Conservation (phyloP, 257 asterid genomes). For the Hygrophila difformis region DNA sequence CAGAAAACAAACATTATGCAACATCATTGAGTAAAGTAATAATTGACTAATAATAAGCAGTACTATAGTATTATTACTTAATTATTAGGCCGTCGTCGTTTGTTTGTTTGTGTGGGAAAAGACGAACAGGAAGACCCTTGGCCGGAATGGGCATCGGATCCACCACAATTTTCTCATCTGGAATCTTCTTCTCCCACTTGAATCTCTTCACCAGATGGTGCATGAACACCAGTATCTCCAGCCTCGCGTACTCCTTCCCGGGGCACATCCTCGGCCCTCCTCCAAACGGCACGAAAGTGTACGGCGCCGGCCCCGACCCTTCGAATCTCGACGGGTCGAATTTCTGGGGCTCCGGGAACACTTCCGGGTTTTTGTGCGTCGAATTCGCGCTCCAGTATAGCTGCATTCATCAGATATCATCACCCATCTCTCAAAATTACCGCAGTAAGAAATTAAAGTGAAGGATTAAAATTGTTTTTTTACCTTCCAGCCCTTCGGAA, state of each 20-base stretch:
- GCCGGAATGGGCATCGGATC: conserved; percentile 7
- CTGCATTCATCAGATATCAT: not conserved
- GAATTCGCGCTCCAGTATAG: conserved; percentile 10
- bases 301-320: conserved; percentile 6
- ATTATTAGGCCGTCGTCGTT: too few relatives aligned
- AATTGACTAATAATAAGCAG: too few relatives aligned
- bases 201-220: conserved; percentile 5
- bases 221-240: conserved; percentile 11
- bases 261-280: conserved; percentile 12
- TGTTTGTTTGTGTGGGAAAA: conserved; percentile 1
- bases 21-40: too few relatives aligned
- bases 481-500: conserved; percentile 44
- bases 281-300: conserved; percentile 8
- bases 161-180: conserved; percentile 3
- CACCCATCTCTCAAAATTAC: too few relatives aligned
- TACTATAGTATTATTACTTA: too few relatives aligned
- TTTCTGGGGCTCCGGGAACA: not conserved
- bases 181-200: conserved; percentile 6
- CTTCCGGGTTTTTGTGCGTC: conserved; percentile 3
- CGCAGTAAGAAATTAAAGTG: too few relatives aligned
- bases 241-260: conserved; percentile 8
- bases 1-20: too few relatives aligned
- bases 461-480: not conserved
- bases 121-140: conserved; percentile 5
- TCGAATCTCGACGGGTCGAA: conserved; percentile 11